Evolutionary conservation across 495 filamentous ascomycete species (phyloP).

Genomic region (Tuber umbilicatum): DNA sequence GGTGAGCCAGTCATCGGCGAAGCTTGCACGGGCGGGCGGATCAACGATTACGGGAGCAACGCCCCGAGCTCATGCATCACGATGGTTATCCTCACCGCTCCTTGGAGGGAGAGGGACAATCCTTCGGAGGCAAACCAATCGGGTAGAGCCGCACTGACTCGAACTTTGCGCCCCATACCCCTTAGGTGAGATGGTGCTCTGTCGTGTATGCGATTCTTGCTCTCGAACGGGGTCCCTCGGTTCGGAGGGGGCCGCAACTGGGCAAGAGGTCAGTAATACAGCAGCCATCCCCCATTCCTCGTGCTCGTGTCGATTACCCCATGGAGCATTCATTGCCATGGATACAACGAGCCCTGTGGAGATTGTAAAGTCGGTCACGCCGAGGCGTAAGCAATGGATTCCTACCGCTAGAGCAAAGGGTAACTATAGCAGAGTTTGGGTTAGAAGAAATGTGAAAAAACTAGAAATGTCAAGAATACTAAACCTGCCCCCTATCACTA

Average conservation of each 20-base stretch:
- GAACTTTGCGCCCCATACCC: background rate
- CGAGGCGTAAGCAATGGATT: background rate
- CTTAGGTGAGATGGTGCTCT: background rate
- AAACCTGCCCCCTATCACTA: too few relatives aligned
- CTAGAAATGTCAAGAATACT: too few relatives aligned
- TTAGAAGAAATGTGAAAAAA: too few relatives aligned
- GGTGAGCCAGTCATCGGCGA: background rate
- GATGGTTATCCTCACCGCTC: background rate
- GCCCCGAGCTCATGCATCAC: background rate
- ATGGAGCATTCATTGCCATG: background rate
- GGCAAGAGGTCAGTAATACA: background rate
- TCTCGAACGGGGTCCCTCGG: background rate
- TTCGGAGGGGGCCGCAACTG: background rate
- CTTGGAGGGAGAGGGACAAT: background rate
- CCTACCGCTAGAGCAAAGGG: background rate
- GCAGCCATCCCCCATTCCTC: background rate
- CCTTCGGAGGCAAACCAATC: background rate
- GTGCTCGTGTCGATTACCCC: background rate
- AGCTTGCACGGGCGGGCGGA: background rate
- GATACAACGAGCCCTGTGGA: background rate
- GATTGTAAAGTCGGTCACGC: background rate
- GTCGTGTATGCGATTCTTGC: background rate
- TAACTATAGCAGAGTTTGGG: too few relatives aligned
- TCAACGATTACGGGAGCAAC: background rate
- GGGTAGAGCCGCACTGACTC: background rate